Conservation (phyloP, 306 rosid species). For the Rosa multiflora region DNA sequence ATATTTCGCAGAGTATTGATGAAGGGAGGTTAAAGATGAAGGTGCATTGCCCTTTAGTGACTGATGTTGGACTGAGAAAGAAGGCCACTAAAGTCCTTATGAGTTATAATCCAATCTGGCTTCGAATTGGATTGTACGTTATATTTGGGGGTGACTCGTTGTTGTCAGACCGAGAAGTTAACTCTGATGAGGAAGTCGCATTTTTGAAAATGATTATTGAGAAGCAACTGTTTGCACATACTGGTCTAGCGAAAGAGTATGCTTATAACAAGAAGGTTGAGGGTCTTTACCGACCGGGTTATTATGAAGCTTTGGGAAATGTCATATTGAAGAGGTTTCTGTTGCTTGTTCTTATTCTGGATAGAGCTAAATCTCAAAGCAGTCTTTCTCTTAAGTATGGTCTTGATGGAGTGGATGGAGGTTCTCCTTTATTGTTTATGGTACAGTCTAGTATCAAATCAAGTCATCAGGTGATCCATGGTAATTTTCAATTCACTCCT, state of each 20-base stretch:
- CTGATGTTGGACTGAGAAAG: conserved; percentile 76
- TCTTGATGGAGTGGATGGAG: conserved; percentile 92
- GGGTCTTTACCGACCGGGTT: conserved; percentile 86
- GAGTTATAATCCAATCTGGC: conserved; percentile 83
- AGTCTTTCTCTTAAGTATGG: conserved; percentile 80
- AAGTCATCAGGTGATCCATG: conserved; percentile 71
- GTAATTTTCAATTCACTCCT: conserved; percentile 36
- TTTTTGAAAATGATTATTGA: conserved; percentile 78
- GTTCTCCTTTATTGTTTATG: conserved; percentile 81
- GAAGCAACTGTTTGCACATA: conserved; percentile 68
- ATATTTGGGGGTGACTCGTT: conserved; percentile 81
- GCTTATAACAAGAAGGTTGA: conserved; percentile 93
- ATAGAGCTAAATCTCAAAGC: conserved; percentile 82
- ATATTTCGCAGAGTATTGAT: conserved; percentile 56
- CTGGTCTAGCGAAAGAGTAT: conserved; percentile 61
- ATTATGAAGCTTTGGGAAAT: conserved; percentile 83
- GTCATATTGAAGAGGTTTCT: conserved; percentile 72
- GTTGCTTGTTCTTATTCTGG: conserved; percentile 74
- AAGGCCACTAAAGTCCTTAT: conserved; percentile 56
- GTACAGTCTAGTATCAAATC: conserved; percentile 64
- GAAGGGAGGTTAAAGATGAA: conserved; percentile 87
- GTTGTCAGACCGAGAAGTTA: conserved; percentile 51
- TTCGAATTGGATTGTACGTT: conserved; percentile 71
- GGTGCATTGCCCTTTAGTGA: conserved; percentile 82
- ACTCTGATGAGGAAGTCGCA: conserved; percentile 54